A percentile compares a stretch with the other conserved stretches of the same genome.
Evolutionary conservation across 176 grass and related monocot genomes (phyloP).

Genomic region (Chrysopogon serrulatus): DNA sequence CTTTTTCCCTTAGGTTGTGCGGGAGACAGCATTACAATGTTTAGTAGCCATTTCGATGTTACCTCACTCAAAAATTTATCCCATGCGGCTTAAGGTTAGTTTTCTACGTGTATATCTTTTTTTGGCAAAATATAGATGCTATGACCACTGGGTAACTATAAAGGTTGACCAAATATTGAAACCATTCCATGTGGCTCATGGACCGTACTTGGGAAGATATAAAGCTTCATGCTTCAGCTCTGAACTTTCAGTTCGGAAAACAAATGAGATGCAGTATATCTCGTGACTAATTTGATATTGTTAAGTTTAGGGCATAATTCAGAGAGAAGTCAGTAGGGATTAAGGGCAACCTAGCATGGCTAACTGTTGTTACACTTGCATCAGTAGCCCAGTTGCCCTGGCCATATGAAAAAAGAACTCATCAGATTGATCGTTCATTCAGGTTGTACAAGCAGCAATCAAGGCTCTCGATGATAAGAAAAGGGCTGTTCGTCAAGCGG

Average conservation of each 20-base stretch:
- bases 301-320: neutral
- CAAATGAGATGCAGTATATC: conserved; percentile 12
- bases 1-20: conserved; percentile 63
- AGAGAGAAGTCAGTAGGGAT: neutral
- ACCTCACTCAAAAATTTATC: conserved; percentile 88
- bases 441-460: conserved; percentile 72
- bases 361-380: neutral
- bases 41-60: conserved; percentile 77
- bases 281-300: conserved; percentile 10
- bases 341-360: neutral
- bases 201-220: neutral
- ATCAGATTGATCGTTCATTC: conserved; percentile 1
- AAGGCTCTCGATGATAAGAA: conserved; percentile 87
- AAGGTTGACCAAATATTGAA: neutral
- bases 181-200: neutral
- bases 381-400: neutral
- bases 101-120: conserved; percentile 22
- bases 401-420: conserved; percentile 5
- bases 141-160: neutral
- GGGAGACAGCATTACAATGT: conserved; percentile 90
- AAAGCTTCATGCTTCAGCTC: neutral
- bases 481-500: conserved; percentile 75
- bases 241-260: neutral
- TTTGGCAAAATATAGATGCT: conserved; percentile 4
- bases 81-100: conserved; percentile 56